Conservation (phyloP, 208 protist species). For the Leishmania mexicana region DNA sequence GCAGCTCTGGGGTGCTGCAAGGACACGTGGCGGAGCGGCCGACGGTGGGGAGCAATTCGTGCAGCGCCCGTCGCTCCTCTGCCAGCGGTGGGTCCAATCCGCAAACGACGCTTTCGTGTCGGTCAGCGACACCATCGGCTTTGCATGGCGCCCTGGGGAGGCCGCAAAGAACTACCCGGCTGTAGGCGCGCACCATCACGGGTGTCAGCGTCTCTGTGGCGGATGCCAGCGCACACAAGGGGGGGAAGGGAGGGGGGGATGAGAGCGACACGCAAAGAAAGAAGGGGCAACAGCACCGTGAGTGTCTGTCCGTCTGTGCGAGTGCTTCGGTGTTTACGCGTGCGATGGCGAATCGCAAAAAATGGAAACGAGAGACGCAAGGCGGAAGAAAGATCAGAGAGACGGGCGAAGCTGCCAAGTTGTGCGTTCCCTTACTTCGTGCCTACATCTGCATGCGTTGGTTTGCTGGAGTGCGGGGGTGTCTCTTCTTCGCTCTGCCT, state of each 20-base stretch:
- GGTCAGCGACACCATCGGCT: background rate
- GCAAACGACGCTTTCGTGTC: background rate
- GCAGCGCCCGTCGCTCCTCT: conserved; percentile 21
- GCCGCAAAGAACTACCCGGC: conserved; percentile 15
- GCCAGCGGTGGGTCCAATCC: background rate
- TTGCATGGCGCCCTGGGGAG: conserved; percentile 3
- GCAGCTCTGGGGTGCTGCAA: background rate
- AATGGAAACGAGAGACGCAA: background rate
- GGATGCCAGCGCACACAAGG: conserved; percentile 6
- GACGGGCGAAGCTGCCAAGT: background rate
- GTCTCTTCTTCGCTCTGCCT: background rate
- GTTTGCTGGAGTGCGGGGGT: background rate
- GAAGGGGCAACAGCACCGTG: background rate
- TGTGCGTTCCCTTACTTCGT: background rate
- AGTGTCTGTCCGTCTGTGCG: background rate
- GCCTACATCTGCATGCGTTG: background rate
- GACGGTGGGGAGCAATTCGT: conserved; percentile 21
- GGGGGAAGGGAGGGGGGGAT: background rate
- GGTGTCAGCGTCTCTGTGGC: conserved; percentile 16
- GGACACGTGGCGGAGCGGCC: conserved; percentile 15
- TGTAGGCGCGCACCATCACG: conserved; percentile 15
- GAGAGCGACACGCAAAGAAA: background rate
- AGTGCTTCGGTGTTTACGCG: background rate
- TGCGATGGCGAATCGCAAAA: background rate
- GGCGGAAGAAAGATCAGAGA: background rate